Conservation (phyloP, 495 filamentous ascomycete genomes). For the Aspergillus nanangensis region DNA sequence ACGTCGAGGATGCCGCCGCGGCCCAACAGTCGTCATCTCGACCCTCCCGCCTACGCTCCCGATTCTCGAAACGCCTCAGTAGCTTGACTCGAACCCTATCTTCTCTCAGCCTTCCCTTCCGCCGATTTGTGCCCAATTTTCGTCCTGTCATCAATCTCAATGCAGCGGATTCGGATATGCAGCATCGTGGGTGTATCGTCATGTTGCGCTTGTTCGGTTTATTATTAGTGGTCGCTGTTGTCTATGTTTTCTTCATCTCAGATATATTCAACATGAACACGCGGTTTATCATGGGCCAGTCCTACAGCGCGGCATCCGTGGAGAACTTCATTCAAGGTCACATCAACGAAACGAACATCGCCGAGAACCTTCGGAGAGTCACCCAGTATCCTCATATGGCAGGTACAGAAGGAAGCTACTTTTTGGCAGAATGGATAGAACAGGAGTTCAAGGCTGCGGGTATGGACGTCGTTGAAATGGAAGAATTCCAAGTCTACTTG, state of each 20-base stretch:
- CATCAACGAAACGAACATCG: conserved; percentile 64
- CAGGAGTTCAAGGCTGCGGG: conserved; percentile 62
- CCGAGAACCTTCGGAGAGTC: conserved; percentile 64
- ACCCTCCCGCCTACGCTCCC: conserved; percentile 37
- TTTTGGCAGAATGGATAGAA: conserved; percentile 76
- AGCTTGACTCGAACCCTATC: conserved; percentile 51
- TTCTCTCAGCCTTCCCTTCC: conserved; percentile 50
- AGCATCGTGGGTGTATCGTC: conserved; percentile 50
- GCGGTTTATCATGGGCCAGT: conserved; percentile 37
- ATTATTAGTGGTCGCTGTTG: conserved; percentile 64
- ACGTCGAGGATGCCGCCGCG: conserved; percentile 70
- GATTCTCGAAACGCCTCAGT: conserved; percentile 52
- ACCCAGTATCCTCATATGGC: conserved; percentile 82
- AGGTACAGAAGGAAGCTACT: conserved; percentile 83
- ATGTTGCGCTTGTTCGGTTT: conserved; percentile 69
- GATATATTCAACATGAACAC: conserved; percentile 61
- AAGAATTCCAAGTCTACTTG: conserved; percentile 82
- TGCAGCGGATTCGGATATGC: conserved; percentile 22
- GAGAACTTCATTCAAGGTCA: conserved; percentile 65
- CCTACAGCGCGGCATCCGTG: conserved; percentile 55
- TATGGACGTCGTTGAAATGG: conserved; percentile 67
- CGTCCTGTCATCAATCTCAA: conserved; percentile 30
- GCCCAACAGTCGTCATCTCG: conserved; percentile 33
- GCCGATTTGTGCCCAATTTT: conserved; percentile 42
- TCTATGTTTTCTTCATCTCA: conserved; percentile 81